Evolutionary conservation across 352 stramenopile genomes (phyloP), one percentile per base, ranked within the genome.

Genomic region (Aphanomyces astaci): DNA sequence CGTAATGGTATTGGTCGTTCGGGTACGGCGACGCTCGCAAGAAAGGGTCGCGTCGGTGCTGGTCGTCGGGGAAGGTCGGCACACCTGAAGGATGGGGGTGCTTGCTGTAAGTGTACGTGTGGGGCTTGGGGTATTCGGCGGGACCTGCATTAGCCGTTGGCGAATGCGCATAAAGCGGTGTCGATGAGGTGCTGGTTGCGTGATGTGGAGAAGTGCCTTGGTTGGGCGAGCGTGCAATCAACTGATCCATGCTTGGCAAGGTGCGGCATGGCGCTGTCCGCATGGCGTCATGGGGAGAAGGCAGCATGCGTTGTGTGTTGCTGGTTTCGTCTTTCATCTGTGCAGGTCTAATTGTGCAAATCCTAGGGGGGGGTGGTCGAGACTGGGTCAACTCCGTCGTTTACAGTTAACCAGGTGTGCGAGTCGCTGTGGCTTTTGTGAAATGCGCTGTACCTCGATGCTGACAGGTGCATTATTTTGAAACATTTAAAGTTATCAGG

Each of bases 171-270:
- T 43, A 43, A 15, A 43, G 7, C 36, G 36, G 36, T 43, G 36
- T 15, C 36, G 36, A 43, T 43, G 36, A 15, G 36, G 36, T 43
- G 7, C 7, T 43, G 36, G 49, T 15, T 56, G 49, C 49, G 24
- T 28, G 49, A 15, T 56, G 28, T 32, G 28, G 24, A 32, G 49
- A 43, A 19, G 53, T 32, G 11, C 53, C 56, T 24, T 66, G 59
- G 27, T 28, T 32, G 27, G 59, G 62, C 25, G 43, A 56, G 17
- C 33, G 39, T 10, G 43, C 15, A 28, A 68, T 68, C 10, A 68
- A 28, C 30, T 68, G 62, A 27, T 52, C 39, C 62, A 68, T 68
- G 33, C 62, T 68, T 3, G 62, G 62, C 62, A 68, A 27, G n/a
- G 62, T 25, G 43, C 39, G 48, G 17, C n/a, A n/a, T n/a, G n/a